A percentile compares a stretch with the other conserved stretches of the same genome.
Evolutionary conservation across 2,329 filamentous ascomycete species (phyloP).

Genomic region (Proliferodiscus dingleyae): DNA sequence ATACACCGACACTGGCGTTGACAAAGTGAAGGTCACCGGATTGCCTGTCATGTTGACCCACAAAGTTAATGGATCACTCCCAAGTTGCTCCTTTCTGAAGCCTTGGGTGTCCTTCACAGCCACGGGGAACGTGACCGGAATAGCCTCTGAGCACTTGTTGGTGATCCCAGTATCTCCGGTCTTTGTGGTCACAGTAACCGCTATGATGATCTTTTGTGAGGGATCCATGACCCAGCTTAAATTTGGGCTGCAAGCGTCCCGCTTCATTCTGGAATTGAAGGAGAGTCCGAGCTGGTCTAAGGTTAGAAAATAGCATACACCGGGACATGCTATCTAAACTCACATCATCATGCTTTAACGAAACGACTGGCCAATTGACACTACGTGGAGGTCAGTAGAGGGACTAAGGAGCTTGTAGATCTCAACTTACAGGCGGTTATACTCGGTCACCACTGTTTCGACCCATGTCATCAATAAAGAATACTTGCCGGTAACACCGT

Average conservation of each 20-base stretch:
- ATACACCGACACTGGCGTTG: slow-evolving; percentile 9
- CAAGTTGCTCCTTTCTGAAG: slow-evolving; percentile 40
- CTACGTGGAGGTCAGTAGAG: not conserved
- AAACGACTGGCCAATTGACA: slow-evolving; percentile 52
- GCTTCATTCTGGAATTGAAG: slow-evolving; percentile 44
- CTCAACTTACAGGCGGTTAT: slow-evolving; percentile 28
- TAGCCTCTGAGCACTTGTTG: slow-evolving; percentile 18
- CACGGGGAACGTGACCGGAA: slow-evolving; percentile 34
- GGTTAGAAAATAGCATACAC: slow-evolving; percentile 35
- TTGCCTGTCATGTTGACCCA: slow-evolving; percentile 44
- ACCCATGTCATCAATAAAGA: slow-evolving; percentile 29
- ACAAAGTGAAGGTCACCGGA: slow-evolving; percentile 38
- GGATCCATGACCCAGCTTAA: slow-evolving; percentile 14
- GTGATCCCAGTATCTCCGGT: slow-evolving; percentile 1
- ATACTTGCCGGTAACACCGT: slow-evolving; percentile 22
- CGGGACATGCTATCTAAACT: slow-evolving; percentile 26
- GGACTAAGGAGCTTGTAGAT: not conserved
- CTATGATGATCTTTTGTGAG: slow-evolving; percentile 17
- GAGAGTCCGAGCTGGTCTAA: slow-evolving; percentile 20
- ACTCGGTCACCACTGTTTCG: slow-evolving; percentile 27
- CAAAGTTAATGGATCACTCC: slow-evolving; percentile 47
- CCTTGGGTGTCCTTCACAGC: slow-evolving; percentile 17
- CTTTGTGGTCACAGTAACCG: slow-evolving; percentile 39
- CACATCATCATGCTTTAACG: slow-evolving; percentile 52
- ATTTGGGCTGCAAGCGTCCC: slow-evolving; percentile 19